These are phyloP conservation scores for Periconia sp. DNA, from an alignment of 2,329 filamentous ascomycete genomes.

Conservation along the genomic window DNA sequence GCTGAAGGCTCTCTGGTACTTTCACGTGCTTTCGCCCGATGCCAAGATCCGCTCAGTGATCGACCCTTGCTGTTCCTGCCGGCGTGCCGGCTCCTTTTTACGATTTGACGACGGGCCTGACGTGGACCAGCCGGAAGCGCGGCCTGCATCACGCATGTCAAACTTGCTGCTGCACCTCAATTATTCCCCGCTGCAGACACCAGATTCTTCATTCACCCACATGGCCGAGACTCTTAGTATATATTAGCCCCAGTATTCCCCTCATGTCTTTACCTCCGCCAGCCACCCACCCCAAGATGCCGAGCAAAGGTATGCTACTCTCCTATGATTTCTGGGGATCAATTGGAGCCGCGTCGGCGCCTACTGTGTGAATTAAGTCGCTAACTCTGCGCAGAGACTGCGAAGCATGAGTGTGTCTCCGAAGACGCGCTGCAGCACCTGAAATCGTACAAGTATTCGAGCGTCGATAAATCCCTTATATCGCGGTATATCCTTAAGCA, in stretches of 20 bases:
- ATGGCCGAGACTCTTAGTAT: slow-evolving; percentile 14
- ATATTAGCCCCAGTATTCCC: slow-evolving; percentile 31
- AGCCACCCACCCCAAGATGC: slow-evolving; percentile 45
- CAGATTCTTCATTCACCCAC: slow-evolving; percentile 3
- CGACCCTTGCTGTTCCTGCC: slow-evolving; percentile 2
- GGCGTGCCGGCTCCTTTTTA: neutral
- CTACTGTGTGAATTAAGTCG: slow-evolving; percentile 1
- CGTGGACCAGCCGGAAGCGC: slow-evolving; percentile 1
- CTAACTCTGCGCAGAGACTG: slow-evolving; percentile 54
- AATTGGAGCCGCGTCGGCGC: neutral
- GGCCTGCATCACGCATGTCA: neutral
- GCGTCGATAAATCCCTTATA: slow-evolving; percentile 92
- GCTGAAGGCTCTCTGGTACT: no score
- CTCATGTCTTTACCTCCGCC: slow-evolving; percentile 46
- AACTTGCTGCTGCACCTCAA: slow-evolving; percentile 6
- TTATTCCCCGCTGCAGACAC: slow-evolving; percentile 8
- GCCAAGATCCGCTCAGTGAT: no score
- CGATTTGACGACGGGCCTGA: neutral
- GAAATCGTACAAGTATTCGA: slow-evolving; percentile 96
- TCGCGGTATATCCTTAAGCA: slow-evolving; percentile 93
- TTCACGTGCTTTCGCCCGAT: no score
- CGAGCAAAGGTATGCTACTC: slow-evolving; percentile 39
- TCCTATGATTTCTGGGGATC: slow-evolving; percentile 1
- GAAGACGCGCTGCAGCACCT: slow-evolving; percentile 91
- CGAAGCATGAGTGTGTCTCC: slow-evolving; percentile 75